Conservation (phyloP, 1,284 basidiomycete species). For the Pisolithus thermaeus region DNA sequence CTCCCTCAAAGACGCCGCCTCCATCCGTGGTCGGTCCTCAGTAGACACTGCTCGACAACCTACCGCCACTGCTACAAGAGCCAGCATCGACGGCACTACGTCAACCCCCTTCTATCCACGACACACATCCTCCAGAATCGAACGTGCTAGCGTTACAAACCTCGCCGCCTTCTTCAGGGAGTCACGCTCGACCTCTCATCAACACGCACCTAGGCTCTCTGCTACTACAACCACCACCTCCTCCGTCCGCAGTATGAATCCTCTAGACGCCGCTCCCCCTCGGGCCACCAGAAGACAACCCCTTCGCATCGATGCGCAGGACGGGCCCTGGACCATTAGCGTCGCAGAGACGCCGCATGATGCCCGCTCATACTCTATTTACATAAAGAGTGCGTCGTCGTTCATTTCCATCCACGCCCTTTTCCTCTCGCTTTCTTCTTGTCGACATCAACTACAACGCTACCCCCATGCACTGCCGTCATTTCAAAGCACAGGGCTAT, state of each 20-base stretch:
- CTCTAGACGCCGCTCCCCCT: conserved; percentile 31
- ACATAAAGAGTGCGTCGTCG: conserved; percentile 61
- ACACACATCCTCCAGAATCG: conserved; percentile 21
- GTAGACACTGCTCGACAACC: conserved; percentile 21
- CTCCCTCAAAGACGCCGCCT: conserved; percentile 27
- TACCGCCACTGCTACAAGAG: conserved; percentile 18
- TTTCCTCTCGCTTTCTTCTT: conserved; percentile 13
- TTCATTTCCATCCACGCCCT: conserved; percentile 24
- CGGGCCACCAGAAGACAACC: conserved; percentile 32
- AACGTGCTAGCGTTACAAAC: conserved; percentile 31
- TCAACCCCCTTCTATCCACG: conserved; percentile 17
- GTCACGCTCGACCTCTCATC: conserved; percentile 24
- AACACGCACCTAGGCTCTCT: conserved; percentile 24
- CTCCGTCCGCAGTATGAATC: conserved; percentile 33
- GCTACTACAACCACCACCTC: conserved; percentile 20
- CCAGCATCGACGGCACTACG: conserved; percentile 29
- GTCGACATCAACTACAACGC: neutral
- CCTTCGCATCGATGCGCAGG: conserved; percentile 52
- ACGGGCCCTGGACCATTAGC: conserved; percentile 69
- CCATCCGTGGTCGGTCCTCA: conserved; percentile 24
- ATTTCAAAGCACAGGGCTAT: neutral
- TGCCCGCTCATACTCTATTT: conserved; percentile 55
- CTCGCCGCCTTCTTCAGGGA: conserved; percentile 31
- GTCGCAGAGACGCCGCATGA: conserved; percentile 67
- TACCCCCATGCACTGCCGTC: conserved; percentile 2